Evolutionary conservation across 78 protist species (phyloP).

Genomic region (Dictyostelium intermedium): DNA sequence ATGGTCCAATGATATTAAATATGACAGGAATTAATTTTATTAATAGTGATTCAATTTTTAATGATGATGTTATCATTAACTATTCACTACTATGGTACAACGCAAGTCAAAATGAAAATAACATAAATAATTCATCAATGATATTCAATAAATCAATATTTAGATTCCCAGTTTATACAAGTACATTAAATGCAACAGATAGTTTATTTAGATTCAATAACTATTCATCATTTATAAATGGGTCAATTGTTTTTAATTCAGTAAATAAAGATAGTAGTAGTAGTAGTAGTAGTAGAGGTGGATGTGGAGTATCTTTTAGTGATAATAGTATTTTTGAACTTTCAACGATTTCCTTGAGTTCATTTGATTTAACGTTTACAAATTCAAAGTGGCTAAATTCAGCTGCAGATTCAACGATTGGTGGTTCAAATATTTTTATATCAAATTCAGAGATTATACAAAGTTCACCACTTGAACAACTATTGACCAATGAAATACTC

Average conservation of each 20-base stretch:
- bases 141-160: background rate
- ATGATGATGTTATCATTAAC: background rate
- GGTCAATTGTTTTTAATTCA: background rate
- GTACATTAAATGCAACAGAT: background rate
- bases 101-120: background rate
- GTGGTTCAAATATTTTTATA: background rate
- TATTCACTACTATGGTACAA: background rate
- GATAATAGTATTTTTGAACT: background rate
- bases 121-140: background rate
- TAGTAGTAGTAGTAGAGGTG: background rate
- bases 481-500: background rate
- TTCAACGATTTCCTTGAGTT: background rate
- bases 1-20: background rate
- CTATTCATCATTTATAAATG: background rate
- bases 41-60: background rate
- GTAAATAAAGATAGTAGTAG: background rate
- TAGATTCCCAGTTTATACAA: background rate
- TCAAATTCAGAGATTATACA: background rate
- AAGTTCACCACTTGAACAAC: background rate
- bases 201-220: background rate
- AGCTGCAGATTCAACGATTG: background rate
- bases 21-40: background rate
- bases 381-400: background rate
- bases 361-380: background rate
- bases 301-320: background rate